These are phyloP conservation scores for Backusella mclennaniae DNA, from an alignment of 192 early-diverging fungal genomes.

Conservation along the genomic window DNA sequence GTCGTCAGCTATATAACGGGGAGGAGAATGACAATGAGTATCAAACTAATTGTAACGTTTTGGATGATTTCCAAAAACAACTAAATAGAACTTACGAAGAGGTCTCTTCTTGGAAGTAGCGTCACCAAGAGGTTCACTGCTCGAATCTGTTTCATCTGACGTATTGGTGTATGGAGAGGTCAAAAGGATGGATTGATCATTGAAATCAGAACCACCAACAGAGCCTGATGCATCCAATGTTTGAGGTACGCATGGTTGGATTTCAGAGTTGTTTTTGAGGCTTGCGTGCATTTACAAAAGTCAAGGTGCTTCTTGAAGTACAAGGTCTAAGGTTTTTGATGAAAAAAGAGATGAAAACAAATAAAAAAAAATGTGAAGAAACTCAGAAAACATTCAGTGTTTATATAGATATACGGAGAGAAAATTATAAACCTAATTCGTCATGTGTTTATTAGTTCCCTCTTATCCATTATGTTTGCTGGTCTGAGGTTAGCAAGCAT, in stretches of 20 bases:
- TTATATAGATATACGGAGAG: conserved; percentile 8
- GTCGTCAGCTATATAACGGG: background rate
- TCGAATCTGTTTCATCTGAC: background rate
- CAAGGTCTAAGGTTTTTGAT: background rate
- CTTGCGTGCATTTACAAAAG: background rate
- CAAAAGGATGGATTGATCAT: background rate
- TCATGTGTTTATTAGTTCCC: conserved; percentile 18
- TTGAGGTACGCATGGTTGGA: background rate
- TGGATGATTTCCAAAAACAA: background rate
- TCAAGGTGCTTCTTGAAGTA: background rate
- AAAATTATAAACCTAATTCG: conserved; percentile 8
- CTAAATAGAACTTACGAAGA: background rate
- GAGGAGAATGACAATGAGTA: background rate
- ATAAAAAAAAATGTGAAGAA: background rate
- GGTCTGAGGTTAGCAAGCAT: conserved; percentile 20
- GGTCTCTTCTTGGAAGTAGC: background rate
- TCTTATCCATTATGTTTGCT: conserved; percentile 8
- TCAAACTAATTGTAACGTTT: background rate
- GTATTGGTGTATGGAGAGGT: background rate
- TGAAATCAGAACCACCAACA: background rate
- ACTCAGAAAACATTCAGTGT: background rate
- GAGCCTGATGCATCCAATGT: background rate
- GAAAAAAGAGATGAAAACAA: conserved; percentile 16
- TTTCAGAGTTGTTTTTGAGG: conserved; percentile 2
- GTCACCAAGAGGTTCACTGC: background rate